Percentiles rank a stretch among this genome's conserved stretches.
These are phyloP conservation scores for Coleophoma crateriformis DNA, from an alignment of 2,329 filamentous ascomycete species.

Conservation along the genomic window DNA sequence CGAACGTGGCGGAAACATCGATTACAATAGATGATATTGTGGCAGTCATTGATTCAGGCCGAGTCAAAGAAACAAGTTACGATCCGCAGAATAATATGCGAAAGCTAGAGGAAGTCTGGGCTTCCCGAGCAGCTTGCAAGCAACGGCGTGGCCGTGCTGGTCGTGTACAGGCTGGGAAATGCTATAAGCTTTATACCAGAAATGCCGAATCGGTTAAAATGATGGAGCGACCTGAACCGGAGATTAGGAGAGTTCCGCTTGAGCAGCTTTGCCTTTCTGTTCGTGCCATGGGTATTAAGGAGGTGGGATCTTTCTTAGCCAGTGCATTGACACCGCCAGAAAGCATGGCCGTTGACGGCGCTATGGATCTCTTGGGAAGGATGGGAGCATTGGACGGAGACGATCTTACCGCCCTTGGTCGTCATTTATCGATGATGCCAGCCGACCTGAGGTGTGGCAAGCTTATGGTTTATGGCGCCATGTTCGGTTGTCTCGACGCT, in stretches of 20 bases:
- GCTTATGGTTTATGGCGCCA: slow-evolving; percentile 89
- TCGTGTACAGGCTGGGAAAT: slow-evolving; percentile 82
- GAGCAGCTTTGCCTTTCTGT: slow-evolving; percentile 94
- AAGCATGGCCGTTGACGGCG: slow-evolving; percentile 77
- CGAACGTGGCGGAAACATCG: slow-evolving; percentile 96
- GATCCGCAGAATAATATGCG: slow-evolving; percentile 92
- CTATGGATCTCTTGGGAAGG: slow-evolving; percentile 68
- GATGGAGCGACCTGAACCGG: slow-evolving; percentile 83
- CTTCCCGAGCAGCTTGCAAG: slow-evolving; percentile 87
- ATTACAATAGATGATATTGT: slow-evolving; percentile 98
- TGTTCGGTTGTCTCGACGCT: slow-evolving; percentile 87
- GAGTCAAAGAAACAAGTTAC: slow-evolving; percentile 95
- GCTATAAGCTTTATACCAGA: slow-evolving; percentile 92
- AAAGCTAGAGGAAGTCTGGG: slow-evolving; percentile 91
- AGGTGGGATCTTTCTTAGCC: slow-evolving; percentile 76
- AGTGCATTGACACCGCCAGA: slow-evolving; percentile 88
- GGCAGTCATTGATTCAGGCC: slow-evolving; percentile 89
- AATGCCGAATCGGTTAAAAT: slow-evolving; percentile 77
- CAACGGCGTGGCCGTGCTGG: slow-evolving; percentile 90
- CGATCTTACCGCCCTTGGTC: slow-evolving; percentile 83
- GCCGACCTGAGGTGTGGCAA: slow-evolving; percentile 91
- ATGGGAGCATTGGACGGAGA: slow-evolving; percentile 88
- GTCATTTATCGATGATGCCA: slow-evolving; percentile 91
- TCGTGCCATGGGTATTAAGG: slow-evolving; percentile 84
- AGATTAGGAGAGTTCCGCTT: slow-evolving; percentile 86